Conservation (phyloP, 257 asterid species). For the Striga asiatica region DNA sequence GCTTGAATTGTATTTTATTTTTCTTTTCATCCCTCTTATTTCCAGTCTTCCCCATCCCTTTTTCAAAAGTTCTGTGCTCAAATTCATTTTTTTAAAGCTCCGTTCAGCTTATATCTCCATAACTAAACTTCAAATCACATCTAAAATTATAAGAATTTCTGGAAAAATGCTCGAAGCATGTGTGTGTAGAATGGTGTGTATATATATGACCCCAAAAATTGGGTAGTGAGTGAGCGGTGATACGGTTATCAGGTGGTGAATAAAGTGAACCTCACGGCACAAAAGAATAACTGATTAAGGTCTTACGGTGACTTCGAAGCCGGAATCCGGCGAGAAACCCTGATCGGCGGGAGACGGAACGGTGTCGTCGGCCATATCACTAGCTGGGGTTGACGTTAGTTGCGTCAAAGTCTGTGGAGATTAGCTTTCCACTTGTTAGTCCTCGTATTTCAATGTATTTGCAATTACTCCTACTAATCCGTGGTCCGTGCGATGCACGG, state of each 20-base stretch:
- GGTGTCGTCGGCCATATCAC: conserved; percentile 38
- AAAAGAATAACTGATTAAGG: not conserved
- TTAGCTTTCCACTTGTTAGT: conserved; percentile 17
- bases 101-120: not conserved
- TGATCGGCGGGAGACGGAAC: conserved; percentile 36
- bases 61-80: too few relatives aligned
- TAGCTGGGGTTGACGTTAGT: conserved; percentile 21
- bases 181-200: not conserved
- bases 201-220: not conserved
- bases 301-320: conserved; percentile 42
- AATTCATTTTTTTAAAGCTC: not conserved
- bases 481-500: too few relatives aligned
- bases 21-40: too few relatives aligned
- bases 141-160: too few relatives aligned
- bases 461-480: not conserved
- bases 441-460: conserved; percentile 19
- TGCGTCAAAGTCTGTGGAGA: conserved; percentile 42
- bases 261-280: conserved; percentile 7
- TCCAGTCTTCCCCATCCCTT: too few relatives aligned
- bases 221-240: conserved; percentile 12
- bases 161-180: not conserved
- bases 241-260: conserved; percentile 19
- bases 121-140: not conserved
- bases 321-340: conserved; percentile 27
- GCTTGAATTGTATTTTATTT: not conserved